These are phyloP conservation scores for Gelatoporia subvermispora DNA, from an alignment of 768 basidiomycete genomes.

Conservation along the genomic window DNA sequence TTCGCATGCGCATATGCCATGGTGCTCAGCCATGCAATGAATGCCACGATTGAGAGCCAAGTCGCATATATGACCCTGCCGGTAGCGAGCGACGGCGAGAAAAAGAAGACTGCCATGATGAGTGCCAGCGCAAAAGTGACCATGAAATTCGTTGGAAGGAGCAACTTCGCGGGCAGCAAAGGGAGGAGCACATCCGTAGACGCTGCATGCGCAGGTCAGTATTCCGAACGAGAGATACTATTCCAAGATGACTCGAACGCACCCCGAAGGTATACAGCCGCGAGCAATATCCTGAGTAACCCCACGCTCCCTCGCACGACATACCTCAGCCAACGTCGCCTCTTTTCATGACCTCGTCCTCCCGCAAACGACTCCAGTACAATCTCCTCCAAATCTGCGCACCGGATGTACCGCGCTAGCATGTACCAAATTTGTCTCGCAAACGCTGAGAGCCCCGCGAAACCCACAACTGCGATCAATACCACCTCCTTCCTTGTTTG, in stretches of 20 bases:
- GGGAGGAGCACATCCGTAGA: conserved; percentile 49
- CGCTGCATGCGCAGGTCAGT: conserved; percentile 32
- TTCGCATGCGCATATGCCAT: conserved; percentile 47
- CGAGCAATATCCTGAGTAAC: conserved; percentile 44
- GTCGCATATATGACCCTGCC: conserved; percentile 52
- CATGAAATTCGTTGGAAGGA: conserved; percentile 32
- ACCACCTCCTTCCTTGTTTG: conserved; percentile 40
- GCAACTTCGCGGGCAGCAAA: conserved; percentile 35
- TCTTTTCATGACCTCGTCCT: conserved; percentile 45
- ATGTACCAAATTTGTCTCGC: conserved; percentile 72
- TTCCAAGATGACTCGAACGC: conserved; percentile 21
- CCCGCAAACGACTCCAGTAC: conserved; percentile 57
- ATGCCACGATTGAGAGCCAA: conserved; percentile 54
- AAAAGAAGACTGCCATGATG: conserved; percentile 45
- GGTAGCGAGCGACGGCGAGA: conserved; percentile 50
- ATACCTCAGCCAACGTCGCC: conserved; percentile 38
- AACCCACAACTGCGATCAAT: conserved; percentile 44
- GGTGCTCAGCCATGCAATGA: conserved; percentile 55
- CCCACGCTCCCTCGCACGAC: conserved; percentile 42
- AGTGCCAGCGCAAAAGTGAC: conserved; percentile 39
- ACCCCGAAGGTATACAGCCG: conserved; percentile 65
- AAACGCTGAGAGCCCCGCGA: conserved; percentile 55
- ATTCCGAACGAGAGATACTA: not conserved
- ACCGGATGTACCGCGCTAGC: conserved; percentile 66
- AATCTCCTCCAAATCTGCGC: conserved; percentile 62